These are phyloP conservation scores for Echium plantagineum DNA, from an alignment of 257 asterid species.

Conservation along the genomic window DNA sequence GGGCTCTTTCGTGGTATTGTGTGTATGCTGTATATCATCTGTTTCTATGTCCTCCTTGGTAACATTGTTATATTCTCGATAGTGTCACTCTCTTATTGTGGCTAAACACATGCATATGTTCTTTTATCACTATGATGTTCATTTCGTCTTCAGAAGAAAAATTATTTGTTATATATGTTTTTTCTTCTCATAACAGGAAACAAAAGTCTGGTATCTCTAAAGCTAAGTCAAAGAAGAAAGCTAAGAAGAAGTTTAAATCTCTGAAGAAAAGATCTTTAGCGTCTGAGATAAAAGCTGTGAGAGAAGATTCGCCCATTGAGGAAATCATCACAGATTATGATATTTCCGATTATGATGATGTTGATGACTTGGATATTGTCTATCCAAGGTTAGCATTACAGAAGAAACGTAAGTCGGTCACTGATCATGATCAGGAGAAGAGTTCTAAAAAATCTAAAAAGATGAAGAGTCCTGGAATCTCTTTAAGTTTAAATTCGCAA, in stretches of 20 bases:
- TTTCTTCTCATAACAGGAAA: conserved; percentile 41
- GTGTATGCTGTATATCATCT: not conserved
- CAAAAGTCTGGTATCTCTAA: conserved; percentile 31
- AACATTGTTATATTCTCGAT: not conserved
- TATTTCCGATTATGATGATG: conserved; percentile 38
- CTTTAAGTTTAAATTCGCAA: too few relatives aligned
- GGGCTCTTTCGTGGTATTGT: too few relatives aligned
- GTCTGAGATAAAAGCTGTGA: conserved; percentile 40
- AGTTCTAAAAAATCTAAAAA: conserved; percentile 58
- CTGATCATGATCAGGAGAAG: conserved; percentile 45
- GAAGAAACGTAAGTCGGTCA: conserved; percentile 52
- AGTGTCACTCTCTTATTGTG: too few relatives aligned
- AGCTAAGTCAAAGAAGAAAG: conserved; percentile 71
- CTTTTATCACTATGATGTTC: too few relatives aligned
- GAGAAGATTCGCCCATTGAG: conserved; percentile 54
- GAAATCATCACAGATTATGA: conserved; percentile 57
- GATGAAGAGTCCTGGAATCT: conserved; percentile 46
- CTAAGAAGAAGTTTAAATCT: conserved; percentile 86
- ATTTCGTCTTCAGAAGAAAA: too few relatives aligned
- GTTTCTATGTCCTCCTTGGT: not conserved
- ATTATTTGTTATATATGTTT: not conserved
- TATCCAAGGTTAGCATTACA: conserved; percentile 48
- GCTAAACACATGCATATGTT: too few relatives aligned
- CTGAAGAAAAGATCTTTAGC: conserved; percentile 76
- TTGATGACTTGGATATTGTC: conserved; percentile 43